These are phyloP conservation scores for Pseudofabraea citricarpa DNA, from an alignment of 2,329 filamentous ascomycete species.

Conservation along the genomic window DNA sequence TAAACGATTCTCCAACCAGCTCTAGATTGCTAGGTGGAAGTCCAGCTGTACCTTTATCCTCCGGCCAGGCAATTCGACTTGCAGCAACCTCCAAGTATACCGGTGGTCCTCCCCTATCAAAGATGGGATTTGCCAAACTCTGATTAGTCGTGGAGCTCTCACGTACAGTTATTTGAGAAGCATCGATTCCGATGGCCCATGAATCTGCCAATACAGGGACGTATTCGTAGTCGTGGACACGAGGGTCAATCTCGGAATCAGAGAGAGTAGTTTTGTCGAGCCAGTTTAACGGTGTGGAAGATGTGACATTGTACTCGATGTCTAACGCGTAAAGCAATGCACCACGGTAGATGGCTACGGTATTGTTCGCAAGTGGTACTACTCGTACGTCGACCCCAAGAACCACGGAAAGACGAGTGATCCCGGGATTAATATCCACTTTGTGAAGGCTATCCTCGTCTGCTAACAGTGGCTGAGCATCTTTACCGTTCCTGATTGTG, in stretches of 20 bases:
- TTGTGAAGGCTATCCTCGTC: not conserved
- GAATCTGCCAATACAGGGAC: conserved; percentile 22
- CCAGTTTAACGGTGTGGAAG: conserved; percentile 13
- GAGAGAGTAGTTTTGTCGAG: conserved; percentile 10
- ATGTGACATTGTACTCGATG: conserved; percentile 14
- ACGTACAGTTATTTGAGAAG: conserved; percentile 23
- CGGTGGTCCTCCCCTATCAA: conserved; percentile 29
- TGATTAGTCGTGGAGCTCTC: conserved; percentile 20
- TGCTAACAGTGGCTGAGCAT: too few species aligned
- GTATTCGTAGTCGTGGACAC: conserved; percentile 29
- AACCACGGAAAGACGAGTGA: conserved; percentile 8
- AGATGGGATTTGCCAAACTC: conserved; percentile 21
- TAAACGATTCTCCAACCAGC: conserved; percentile 23
- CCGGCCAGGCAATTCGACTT: not conserved
- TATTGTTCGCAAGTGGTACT: conserved; percentile 24
- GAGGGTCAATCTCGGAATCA: not conserved
- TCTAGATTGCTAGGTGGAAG: conserved; percentile 27
- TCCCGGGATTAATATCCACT: not conserved
- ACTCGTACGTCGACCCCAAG: conserved; percentile 12
- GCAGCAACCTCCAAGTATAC: not conserved
- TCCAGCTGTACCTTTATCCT: not conserved
- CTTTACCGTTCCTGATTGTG: too few species aligned
- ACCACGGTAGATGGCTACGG: conserved; percentile 37
- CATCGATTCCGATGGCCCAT: conserved; percentile 26
- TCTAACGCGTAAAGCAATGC: conserved; percentile 37